A percentile compares a stretch with the other conserved stretches of the same genome.
Conservation (phyloP, 2,329 filamentous ascomycete species). For the Penicillium sp. region DNA sequence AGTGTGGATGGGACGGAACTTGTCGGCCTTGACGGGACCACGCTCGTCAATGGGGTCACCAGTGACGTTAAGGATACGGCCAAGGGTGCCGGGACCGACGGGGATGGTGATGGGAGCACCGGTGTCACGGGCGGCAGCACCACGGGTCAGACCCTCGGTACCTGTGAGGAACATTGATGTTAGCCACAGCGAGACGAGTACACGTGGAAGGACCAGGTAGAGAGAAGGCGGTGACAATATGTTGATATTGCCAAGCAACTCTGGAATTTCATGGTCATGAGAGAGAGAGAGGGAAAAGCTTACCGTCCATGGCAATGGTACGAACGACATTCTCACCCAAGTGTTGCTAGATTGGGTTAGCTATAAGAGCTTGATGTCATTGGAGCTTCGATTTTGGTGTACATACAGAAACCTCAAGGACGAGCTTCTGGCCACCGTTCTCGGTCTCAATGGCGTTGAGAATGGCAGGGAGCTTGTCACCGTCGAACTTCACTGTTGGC, state of each 20-base stretch:
- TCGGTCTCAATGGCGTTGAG: constrained; percentile 88
- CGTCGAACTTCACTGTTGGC: constrained; percentile 83
- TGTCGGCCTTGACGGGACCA: constrained; percentile 89
- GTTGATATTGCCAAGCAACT: too few species aligned
- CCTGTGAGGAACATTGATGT: constrained; percentile 48
- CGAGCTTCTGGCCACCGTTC: constrained; percentile 87
- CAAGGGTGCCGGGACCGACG: constrained; percentile 84
- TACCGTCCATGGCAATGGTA: constrained; percentile 99
- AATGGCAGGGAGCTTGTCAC: constrained; percentile 86
- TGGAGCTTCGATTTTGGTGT: too few species aligned
- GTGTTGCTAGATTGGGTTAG: constrained; percentile 69
- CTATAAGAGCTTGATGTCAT: too few species aligned
- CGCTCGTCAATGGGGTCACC: constrained; percentile 99
- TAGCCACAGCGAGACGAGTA: too few species aligned
- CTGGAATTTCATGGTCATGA: too few species aligned
- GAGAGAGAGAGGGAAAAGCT: constrained; percentile 29
- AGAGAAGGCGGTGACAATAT: constrained; percentile 20
- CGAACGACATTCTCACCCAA: constrained; percentile 97
- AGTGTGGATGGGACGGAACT: constrained; percentile 83
- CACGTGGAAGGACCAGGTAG: constrained; percentile 11
- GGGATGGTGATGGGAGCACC: constrained; percentile 92
- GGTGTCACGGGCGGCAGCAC: constrained; percentile 73
- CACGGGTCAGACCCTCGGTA: constrained; percentile 99
- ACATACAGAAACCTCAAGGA: constrained; percentile 93
- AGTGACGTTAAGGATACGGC: constrained; percentile 99